Conservation (phyloP, 768 basidiomycete species). For the Leccinum sublutescens region DNA sequence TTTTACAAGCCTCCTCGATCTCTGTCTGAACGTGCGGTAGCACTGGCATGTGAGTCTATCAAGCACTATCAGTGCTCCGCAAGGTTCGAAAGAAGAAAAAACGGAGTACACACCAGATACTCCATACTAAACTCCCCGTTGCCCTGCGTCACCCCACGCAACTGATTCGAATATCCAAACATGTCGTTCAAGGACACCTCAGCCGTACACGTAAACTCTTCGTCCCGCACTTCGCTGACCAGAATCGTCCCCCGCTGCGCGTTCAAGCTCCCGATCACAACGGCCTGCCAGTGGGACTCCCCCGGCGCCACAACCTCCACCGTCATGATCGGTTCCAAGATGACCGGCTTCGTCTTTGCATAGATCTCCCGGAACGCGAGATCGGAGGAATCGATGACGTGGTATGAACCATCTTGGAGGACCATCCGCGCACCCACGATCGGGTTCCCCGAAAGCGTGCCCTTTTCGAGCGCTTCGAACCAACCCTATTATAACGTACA, state of each 20-base stretch:
- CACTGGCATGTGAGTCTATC: slow-evolving; percentile 76
- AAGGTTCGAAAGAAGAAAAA: neutral
- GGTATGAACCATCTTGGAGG: slow-evolving; percentile 87
- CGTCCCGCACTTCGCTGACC: slow-evolving; percentile 94
- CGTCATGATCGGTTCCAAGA: slow-evolving; percentile 98
- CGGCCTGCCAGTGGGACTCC: slow-evolving; percentile 80
- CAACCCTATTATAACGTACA: slow-evolving; percentile 63
- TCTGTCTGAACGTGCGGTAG: slow-evolving; percentile 80
- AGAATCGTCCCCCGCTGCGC: slow-evolving; percentile 89
- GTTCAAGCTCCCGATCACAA: slow-evolving; percentile 93
- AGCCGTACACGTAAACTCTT: slow-evolving; percentile 89
- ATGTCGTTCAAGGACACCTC: slow-evolving; percentile 97
- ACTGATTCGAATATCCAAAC: slow-evolving; percentile 94
- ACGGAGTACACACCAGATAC: slow-evolving; percentile 54
- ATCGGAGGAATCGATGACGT: slow-evolving; percentile 95
- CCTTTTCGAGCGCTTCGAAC: slow-evolving; percentile 91
- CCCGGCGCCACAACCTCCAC: slow-evolving; percentile 95
- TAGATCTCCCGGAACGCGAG: slow-evolving; percentile 94
- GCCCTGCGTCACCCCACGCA: slow-evolving; percentile 93
- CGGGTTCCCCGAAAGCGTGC: slow-evolving; percentile 81
- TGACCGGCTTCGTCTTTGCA: slow-evolving; percentile 68
- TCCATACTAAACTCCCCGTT: slow-evolving; percentile 90
- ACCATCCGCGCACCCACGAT: slow-evolving; percentile 86
- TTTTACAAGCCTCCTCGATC: slow-evolving; percentile 82
- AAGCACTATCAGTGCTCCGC: neutral